Conservation (phyloP, 306 rosid species). For the Casuarina glauca region DNA sequence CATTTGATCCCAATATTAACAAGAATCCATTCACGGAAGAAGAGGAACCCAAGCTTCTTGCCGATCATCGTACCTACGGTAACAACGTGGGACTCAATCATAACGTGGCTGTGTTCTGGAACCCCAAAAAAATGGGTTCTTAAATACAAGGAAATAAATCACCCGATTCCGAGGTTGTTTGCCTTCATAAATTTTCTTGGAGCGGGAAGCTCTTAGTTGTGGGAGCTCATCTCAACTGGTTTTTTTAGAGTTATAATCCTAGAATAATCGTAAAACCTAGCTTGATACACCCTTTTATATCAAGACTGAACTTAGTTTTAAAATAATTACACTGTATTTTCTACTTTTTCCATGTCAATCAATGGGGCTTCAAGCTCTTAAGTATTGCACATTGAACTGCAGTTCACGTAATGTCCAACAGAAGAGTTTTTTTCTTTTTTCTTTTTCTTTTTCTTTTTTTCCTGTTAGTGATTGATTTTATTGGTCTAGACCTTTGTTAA, state of each 20-base stretch:
- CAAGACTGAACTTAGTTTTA: neutral
- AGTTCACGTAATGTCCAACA: neutral
- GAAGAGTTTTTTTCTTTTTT: no score
- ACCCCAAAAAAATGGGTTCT: neutral
- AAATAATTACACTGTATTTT: neutral
- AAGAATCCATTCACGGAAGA: slow-evolving; percentile 51
- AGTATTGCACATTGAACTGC: neutral
- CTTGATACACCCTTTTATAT: neutral
- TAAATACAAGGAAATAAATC: slow-evolving; percentile 19
- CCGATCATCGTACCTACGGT: slow-evolving; percentile 52
- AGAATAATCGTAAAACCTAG: neutral
- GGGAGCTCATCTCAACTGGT: neutral
- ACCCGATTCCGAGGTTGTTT: slow-evolving; percentile 22
- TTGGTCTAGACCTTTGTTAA: no score
- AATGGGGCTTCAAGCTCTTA: neutral
- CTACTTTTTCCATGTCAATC: no score
- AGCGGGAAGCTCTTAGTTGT: slow-evolving; percentile 37
- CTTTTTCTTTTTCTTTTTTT: neutral
- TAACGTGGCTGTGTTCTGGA: neutral
- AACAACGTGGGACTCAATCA: slow-evolving; percentile 30
- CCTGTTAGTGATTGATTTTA: neutral
- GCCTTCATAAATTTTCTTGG: slow-evolving; percentile 69
- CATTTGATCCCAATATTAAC: slow-evolving; percentile 56
- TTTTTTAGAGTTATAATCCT: neutral
- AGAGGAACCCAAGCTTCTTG: slow-evolving; percentile 53